Base-by-base conservation (phyloP, 2,329 filamentous ascomycete species). In the Botryosphaeria dothidea region DNA sequence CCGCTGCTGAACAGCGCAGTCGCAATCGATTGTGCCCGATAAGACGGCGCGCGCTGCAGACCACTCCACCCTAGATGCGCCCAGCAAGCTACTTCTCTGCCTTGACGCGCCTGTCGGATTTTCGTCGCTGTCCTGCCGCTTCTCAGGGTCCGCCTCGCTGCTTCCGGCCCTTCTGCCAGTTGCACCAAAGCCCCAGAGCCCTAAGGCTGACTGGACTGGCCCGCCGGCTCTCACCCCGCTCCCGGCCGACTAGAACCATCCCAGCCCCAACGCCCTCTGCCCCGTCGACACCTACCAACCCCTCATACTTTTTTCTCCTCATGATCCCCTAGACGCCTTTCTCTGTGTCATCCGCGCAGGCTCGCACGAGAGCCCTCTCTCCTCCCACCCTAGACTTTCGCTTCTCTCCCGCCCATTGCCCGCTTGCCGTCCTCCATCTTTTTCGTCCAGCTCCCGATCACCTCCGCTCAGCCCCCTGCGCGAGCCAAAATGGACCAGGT, bases 1-100 rank as follows among this genome's bases (percentile, higher is more conserved):
- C 56, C 41, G 8, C 11, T 23, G 15, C 25, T 45, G 56, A 34
- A 21, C 56, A 60, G 38, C 38, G 56, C 56, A 36, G 8, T 11
- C 11, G 41, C 56, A 60, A 60, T 60, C 56, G 56, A 60, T 60
- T 60, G 38, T 41, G 56, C 17, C 34, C 56, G 56, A 60, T 60
- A 60, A 60, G 56, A 60, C 27, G 49, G 27, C 46, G n/a, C 43
- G 4, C 45, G 19, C 5, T 25, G 45, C 23, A 4, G 54, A 29
- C 36, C 36, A 15, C 54, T 58, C 54, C 17, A 38, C 52, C 19
- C 21, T 15, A 7, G n/a, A 19, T 21, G 49, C n/a, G 29, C 27
- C 29, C 8, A 38, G n/a, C 46, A 23, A n/a, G 11, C 21, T 56
- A 43, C 36, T 19, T 45, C 23, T 41, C 27, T 19, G 48, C 48